These are phyloP conservation scores for Penicillium sclerotiorum DNA, from an alignment of 2,329 filamentous ascomycete genomes.

Conservation along the genomic window DNA sequence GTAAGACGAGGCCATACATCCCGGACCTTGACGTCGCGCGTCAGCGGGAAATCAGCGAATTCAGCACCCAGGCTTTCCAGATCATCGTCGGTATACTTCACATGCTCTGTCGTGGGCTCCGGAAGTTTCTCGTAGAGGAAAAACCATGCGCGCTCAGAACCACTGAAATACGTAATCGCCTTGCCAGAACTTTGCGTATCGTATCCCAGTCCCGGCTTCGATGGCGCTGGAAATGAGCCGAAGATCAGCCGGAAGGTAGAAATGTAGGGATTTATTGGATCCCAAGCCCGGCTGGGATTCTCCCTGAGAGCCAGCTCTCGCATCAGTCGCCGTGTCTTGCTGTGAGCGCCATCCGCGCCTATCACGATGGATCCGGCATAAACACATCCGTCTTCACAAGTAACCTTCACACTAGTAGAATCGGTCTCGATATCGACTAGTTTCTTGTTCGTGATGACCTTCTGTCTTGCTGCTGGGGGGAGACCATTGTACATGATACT, in stretches of 20 bases:
- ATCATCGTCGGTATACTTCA: constrained; percentile 30
- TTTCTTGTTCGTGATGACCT: constrained; percentile 1
- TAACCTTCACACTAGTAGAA: background rate
- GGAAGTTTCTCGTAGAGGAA: constrained; percentile 39
- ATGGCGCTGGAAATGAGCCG: constrained; percentile 6
- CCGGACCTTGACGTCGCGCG: constrained; percentile 29
- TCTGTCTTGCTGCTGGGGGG: constrained; percentile 1
- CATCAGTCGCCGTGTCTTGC: constrained; percentile 10
- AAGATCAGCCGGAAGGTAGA: constrained; percentile 1
- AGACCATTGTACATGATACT: constrained; percentile 13
- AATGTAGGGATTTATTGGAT: constrained; percentile 1
- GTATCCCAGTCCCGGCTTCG: constrained; percentile 6
- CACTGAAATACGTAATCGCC: constrained; percentile 34
- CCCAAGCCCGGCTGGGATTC: constrained; percentile 1
- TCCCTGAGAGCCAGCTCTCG: constrained; percentile 2
- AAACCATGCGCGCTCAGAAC: constrained; percentile 33
- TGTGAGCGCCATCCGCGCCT: constrained; percentile 17
- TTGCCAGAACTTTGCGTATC: constrained; percentile 13
- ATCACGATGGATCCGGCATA: constrained; percentile 13
- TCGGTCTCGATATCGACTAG: background rate
- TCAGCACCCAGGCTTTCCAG: constrained; percentile 28
- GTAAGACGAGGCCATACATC: constrained; percentile 30
- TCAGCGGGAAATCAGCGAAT: constrained; percentile 30
- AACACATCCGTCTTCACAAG: constrained; percentile 1
- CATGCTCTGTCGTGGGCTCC: constrained; percentile 26